Evolutionary conservation across 345 rosid species (phyloP), one percentile per base, ranked within the genome.

Genomic region (Eucalyptus polybractea): DNA sequence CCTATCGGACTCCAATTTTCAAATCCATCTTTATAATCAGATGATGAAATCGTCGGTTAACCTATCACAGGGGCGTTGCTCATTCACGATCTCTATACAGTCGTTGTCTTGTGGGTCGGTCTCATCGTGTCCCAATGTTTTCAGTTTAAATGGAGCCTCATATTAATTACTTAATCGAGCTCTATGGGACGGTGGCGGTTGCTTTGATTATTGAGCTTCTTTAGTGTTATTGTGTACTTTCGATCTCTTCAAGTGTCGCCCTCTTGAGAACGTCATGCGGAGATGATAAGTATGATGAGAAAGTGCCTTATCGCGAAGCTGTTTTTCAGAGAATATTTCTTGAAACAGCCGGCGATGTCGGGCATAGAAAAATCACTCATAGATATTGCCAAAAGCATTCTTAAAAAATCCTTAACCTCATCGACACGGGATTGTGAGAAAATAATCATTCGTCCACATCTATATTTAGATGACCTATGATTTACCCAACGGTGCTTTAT

Each of bases 41-140:
- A 88, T 93, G 92, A 92, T 91, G 93, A 90, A 80, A 91, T 72
- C 33, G 94, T 90, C 91, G 93, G 94, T 91, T 92, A 60, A 67
- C 33, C 49, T 80, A 87, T 93, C 91, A 69, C 31, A 29, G 89
- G 80, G 56, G 51, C 19, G 60, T 85, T 40, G 87, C 45, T 45
- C 29, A 76, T 76, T 40, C 85, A 76, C 85, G 29, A 76, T 76
- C 47, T 86, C 45, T n/a, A 29, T 54, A 44, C 87, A 51, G 86
- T 80, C 50, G 1, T 87, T 12, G 9, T 40, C 44, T 40, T 86
- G 49, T 86, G 45, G 27, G 62, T 25, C 80, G 72, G 33, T 42
- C 88, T 17, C 87, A 25, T 76, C 85, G 47, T 21, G 85, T 76
- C 47, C 47, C 85, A 40, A 40, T 76, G 85, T 76, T 11, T 76